Conservation (phyloP, 768 basidiomycete genomes). For the Neoboletus brunneissimus region DNA sequence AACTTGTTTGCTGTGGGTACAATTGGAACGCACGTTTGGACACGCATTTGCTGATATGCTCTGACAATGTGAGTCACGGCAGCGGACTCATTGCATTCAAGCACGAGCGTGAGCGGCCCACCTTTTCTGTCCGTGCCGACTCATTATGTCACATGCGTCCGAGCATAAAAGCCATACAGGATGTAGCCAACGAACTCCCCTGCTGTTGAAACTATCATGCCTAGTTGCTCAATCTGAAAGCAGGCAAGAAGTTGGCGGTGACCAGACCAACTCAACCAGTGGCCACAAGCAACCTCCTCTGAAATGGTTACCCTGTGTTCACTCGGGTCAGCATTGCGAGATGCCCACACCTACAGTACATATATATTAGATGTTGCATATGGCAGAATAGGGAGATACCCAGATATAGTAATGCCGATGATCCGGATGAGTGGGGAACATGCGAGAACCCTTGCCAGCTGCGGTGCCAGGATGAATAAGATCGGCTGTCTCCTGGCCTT, state of each 20-base stretch:
- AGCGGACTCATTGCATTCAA: too few relatives aligned
- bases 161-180: background rate
- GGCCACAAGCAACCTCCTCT: background rate
- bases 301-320: background rate
- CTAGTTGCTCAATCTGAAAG: background rate
- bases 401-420: slow-evolving; percentile 14
- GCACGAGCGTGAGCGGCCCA: too few relatives aligned
- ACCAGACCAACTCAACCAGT: background rate
- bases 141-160: too few relatives aligned
- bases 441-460: slow-evolving; percentile 5
- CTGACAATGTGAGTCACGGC: too few relatives aligned
- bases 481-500: background rate
- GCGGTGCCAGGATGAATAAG: background rate
- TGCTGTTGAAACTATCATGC: background rate
- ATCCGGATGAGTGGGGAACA: slow-evolving; percentile 4
- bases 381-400: background rate
- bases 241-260: background rate
- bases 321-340: background rate
- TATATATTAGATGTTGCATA: too few relatives aligned
- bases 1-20: too few relatives aligned
- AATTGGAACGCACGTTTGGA: too few relatives aligned
- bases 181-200: too few relatives aligned
- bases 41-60: too few relatives aligned
- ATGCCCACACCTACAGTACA: background rate
- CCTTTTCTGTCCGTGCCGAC: too few relatives aligned